Conservation (phyloP, 805 yeast genomes). For the Lachancea fermentati region DNA sequence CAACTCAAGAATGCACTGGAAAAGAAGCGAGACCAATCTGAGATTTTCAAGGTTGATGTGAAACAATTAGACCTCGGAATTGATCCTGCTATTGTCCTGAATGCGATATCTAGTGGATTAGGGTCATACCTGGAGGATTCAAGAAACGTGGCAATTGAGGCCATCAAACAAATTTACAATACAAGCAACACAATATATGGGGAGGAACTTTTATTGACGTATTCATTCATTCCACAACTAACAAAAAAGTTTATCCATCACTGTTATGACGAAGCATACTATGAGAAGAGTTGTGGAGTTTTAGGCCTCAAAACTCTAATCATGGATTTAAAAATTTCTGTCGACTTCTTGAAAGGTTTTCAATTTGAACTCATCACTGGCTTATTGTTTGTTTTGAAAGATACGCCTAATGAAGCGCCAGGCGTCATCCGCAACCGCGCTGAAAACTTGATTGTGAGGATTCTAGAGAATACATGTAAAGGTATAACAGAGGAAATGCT, state of each 20-base stretch:
- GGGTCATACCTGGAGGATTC: conserved; percentile 71
- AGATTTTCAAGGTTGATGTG: conserved; percentile 69
- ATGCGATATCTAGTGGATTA: conserved; percentile 73
- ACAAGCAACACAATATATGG: conserved; percentile 68
- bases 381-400: conserved; percentile 82
- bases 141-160: conserved; percentile 61
- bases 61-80: conserved; percentile 71
- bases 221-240: conserved; percentile 70
- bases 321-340: conserved; percentile 60
- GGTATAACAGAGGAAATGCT: conserved; percentile 55
- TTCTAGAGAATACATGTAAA: conserved; percentile 61
- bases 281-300: conserved; percentile 83
- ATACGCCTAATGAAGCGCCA: conserved; percentile 85
- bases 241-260: conserved; percentile 82
- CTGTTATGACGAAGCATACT: conserved; percentile 85
- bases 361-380: conserved; percentile 85
- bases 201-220: conserved; percentile 57
- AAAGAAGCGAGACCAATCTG: conserved; percentile 59
- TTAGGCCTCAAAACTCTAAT: conserved; percentile 73
- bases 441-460: conserved; percentile 53
- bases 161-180: conserved; percentile 55
- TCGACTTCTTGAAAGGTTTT: conserved; percentile 65
- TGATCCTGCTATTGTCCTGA: conserved; percentile 63
- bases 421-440: conserved; percentile 70
- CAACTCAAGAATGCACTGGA: conserved; percentile 70